Evolutionary conservation across 768 basidiomycete genomes (phyloP).

Genomic region (Clathrus columnatus): DNA sequence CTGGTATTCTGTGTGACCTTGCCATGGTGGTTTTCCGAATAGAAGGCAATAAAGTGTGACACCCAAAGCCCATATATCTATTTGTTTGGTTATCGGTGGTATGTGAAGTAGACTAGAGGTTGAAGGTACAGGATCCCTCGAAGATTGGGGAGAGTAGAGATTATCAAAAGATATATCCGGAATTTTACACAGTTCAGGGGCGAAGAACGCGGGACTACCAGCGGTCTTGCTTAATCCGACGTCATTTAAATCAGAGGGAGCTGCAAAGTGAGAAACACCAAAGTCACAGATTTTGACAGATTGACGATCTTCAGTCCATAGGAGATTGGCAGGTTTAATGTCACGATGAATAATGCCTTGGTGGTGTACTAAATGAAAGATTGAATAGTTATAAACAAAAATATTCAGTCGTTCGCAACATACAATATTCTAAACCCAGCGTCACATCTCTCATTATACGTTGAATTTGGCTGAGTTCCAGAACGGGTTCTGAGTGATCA

Average conservation of each 20-base stretch:
- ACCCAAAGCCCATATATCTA: conserved; percentile 97
- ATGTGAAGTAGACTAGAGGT: conserved; percentile 14
- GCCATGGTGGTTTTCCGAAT: conserved; percentile 75
- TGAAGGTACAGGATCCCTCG: not conserved
- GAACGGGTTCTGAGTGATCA: conserved; percentile 53
- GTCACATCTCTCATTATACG: conserved; percentile 89
- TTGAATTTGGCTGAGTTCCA: conserved; percentile 75
- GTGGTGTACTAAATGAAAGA: conserved; percentile 64
- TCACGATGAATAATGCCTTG: conserved; percentile 99
- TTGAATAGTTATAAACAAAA: conserved; percentile 2
- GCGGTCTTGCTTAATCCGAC: conserved; percentile 83
- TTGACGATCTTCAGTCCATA: conserved; percentile 79
- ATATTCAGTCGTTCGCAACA: conserved; percentile 28
- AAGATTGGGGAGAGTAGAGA: conserved; percentile 15
- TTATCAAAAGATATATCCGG: conserved; percentile 22
- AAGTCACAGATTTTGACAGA: conserved; percentile 98
- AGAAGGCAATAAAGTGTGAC: conserved; percentile 92
- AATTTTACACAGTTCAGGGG: conserved; percentile 83
- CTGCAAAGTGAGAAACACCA: conserved; percentile 93
- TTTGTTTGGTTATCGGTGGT: conserved; percentile 73
- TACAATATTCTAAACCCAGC: conserved; percentile 90
- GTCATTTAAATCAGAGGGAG: conserved; percentile 71
- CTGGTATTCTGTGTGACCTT: conserved; percentile 50
- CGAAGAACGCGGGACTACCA: conserved; percentile 92
- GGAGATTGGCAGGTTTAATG: conserved; percentile 96